Evolutionary conservation across 2,329 filamentous ascomycete species (phyloP).

Genomic region (Verticillium tricorpus): DNA sequence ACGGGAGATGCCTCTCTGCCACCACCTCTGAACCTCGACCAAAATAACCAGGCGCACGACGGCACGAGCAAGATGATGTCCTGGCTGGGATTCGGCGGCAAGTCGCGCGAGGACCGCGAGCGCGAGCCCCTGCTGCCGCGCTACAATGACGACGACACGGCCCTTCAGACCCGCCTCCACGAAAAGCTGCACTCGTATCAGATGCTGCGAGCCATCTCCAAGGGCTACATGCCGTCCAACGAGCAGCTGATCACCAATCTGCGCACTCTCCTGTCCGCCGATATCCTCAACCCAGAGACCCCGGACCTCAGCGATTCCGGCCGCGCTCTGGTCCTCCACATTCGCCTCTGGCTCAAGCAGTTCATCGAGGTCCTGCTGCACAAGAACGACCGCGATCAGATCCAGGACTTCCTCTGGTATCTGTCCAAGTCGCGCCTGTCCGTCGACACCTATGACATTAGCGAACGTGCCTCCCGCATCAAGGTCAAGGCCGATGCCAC

Average conservation of each 20-base stretch:
- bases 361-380: conserved; percentile 77
- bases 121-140: conserved; percentile 76
- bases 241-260: conserved; percentile 78
- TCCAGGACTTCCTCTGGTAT: conserved; percentile 91
- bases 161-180: conserved; percentile 70
- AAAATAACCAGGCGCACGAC: not conserved
- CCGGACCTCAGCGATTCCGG: conserved; percentile 75
- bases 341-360: conserved; percentile 69
- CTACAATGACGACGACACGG: conserved; percentile 72
- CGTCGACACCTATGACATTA: conserved; percentile 62
- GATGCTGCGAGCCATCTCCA: conserved; percentile 75
- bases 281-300: conserved; percentile 69
- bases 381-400: conserved; percentile 80
- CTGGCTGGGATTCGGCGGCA: conserved; percentile 23
- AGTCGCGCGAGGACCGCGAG: conserved; percentile 49
- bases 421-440: conserved; percentile 68
- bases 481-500: conserved; percentile 67
- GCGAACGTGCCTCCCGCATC: conserved; percentile 53
- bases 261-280: conserved; percentile 70
- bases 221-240: conserved; percentile 90
- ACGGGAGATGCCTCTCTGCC: not conserved
- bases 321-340: conserved; percentile 65
- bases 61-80: not conserved
- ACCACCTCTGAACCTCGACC: not conserved
- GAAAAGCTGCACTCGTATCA: conserved; percentile 92